Percentiles rank a stretch among this genome's conserved stretches.
Conservation (phyloP, 192 early-diverging fungal genomes). For the Coemansia sp. region DNA sequence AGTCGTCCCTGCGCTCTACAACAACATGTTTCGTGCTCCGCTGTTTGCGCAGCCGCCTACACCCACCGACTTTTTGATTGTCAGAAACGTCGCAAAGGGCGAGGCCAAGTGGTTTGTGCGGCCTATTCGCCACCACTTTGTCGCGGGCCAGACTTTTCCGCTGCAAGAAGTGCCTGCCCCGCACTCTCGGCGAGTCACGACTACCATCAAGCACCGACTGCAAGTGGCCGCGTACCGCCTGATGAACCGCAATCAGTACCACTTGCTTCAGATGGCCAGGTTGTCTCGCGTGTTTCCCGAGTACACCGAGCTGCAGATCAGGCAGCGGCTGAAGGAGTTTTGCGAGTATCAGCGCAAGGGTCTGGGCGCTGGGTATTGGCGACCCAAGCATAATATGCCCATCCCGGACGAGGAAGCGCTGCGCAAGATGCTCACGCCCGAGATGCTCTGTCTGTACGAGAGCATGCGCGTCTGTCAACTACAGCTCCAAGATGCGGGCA, state of each 20-base stretch:
- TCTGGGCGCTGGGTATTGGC: conserved; percentile 90
- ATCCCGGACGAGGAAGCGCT: conserved; percentile 89
- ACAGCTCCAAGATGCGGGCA: conserved; percentile 87
- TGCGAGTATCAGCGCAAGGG: conserved; percentile 89
- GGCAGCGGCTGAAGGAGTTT: conserved; percentile 95
- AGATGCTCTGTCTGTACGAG: conserved; percentile 94
- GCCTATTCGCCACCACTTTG: conserved; percentile 79
- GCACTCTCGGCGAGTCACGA: conserved; percentile 90
- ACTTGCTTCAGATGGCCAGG: conserved; percentile 75
- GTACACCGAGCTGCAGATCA: conserved; percentile 84
- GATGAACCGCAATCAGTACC: conserved; percentile 80
- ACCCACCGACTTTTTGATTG: conserved; percentile 83
- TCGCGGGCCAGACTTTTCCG: conserved; percentile 93
- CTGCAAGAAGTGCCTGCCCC: conserved; percentile 94
- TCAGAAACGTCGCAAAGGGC: conserved; percentile 78
- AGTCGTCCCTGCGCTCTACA: conserved; percentile 85
- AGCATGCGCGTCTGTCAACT: conserved; percentile 93
- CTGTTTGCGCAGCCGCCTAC: conserved; percentile 76
- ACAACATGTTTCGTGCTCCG: conserved; percentile 95
- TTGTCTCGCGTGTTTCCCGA: conserved; percentile 84
- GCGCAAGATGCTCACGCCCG: conserved; percentile 89
- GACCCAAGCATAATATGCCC: conserved; percentile 70
- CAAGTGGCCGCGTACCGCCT: conserved; percentile 88
- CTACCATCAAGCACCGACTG: conserved; percentile 81
- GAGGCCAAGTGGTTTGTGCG: conserved; percentile 86